Evolutionary conservation across 1,284 basidiomycete species (phyloP).

Genomic region (Rhodotorula sp.): DNA sequence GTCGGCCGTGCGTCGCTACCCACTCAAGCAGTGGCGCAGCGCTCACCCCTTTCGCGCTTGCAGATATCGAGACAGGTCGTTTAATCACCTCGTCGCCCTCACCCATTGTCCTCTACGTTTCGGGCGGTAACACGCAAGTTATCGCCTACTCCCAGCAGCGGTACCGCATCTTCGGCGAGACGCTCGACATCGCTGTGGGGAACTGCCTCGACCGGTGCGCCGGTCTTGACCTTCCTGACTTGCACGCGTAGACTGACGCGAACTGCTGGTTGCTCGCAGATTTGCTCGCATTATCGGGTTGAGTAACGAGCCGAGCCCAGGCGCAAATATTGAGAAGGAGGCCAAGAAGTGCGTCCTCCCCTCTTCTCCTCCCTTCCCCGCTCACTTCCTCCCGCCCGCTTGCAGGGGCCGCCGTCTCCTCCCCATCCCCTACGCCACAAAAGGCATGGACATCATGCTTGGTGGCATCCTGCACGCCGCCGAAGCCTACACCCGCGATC

Average conservation of each 20-base stretch:
- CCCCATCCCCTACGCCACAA: constrained; percentile 89
- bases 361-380: not conserved
- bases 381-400: not conserved
- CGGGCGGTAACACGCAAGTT: constrained; percentile 98
- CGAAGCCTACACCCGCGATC: constrained; percentile 73
- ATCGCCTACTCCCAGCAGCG: constrained; percentile 97
- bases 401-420: constrained; percentile 64
- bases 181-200: constrained; percentile 96
- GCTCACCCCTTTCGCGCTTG: not conserved
- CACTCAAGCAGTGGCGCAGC: not conserved
- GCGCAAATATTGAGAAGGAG: constrained; percentile 97
- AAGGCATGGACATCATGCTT: constrained; percentile 97
- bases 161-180: constrained; percentile 98
- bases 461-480: constrained; percentile 87
- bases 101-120: constrained; percentile 97
- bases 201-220: constrained; percentile 85
- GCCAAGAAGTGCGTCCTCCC: constrained; percentile 71
- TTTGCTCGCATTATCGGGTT: constrained; percentile 96
- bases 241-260: not conserved
- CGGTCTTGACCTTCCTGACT: not conserved
- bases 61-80: constrained; percentile 99
- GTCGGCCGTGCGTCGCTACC: constrained; percentile 76
- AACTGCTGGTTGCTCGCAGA: not conserved
- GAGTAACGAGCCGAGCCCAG: constrained; percentile 93
- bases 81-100: constrained; percentile 92